Evolutionary conservation across 208 protist genomes (phyloP).

Genomic region (Trypanosoma platydactyli): DNA sequence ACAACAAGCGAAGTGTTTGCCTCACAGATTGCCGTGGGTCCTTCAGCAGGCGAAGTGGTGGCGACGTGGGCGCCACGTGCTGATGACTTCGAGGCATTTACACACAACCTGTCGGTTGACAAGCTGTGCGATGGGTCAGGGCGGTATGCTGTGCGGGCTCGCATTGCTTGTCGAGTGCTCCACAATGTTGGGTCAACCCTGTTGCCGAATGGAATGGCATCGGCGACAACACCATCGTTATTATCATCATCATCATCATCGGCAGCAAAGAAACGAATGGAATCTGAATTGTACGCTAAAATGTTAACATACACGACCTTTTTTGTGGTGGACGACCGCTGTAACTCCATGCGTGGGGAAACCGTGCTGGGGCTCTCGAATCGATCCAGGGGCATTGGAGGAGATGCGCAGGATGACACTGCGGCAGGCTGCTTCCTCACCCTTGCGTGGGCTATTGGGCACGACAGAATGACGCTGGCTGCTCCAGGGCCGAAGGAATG

Average conservation of each 20-base stretch:
- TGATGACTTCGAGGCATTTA: not conserved
- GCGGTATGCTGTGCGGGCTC: slow-evolving; percentile 3
- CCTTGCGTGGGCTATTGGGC: slow-evolving; percentile 19
- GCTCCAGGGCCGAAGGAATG: not conserved
- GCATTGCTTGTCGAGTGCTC: slow-evolving; percentile 1
- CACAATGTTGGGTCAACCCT: not conserved
- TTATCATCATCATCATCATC: no score
- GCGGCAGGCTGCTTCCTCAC: not conserved
- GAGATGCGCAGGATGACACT: no score
- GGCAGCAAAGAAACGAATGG: not conserved
- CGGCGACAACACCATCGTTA: no score
- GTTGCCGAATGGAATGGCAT: not conserved
- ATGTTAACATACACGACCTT: not conserved
- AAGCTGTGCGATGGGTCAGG: slow-evolving; percentile 1
- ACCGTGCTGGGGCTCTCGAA: not conserved
- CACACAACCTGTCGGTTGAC: not conserved
- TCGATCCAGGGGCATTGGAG: not conserved
- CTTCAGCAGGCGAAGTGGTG: slow-evolving; percentile 1
- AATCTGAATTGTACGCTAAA: not conserved
- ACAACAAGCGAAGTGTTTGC: slow-evolving; percentile 7
- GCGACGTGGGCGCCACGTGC: slow-evolving; percentile 2
- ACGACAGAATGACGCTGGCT: slow-evolving; percentile 3
- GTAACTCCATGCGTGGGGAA: slow-evolving; percentile 6
- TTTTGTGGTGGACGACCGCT: slow-evolving; percentile 13
- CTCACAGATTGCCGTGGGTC: slow-evolving; percentile 3